Evolutionary conservation across 768 basidiomycete genomes (phyloP), one percentile per base, ranked within the genome.

Genomic region (Floccularia luteovirens): DNA sequence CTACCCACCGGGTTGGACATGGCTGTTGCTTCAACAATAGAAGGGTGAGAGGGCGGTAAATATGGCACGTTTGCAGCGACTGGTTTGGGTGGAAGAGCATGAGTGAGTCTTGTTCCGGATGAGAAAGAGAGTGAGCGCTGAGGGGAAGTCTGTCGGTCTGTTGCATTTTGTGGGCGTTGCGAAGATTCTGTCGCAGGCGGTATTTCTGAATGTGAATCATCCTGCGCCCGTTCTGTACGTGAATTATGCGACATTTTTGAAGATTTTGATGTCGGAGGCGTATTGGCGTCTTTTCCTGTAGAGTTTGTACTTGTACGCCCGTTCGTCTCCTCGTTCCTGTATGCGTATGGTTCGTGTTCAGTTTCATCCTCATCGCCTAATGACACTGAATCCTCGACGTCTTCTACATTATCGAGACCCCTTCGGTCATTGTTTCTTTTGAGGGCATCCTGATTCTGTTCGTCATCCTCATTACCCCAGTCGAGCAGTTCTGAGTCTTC

Each of bases 291-390:
- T 34, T 34, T 34, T 7, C n/a, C n/a, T 17, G 16, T 7, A 6
- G 16, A 34, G 7, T 8, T 17, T 7, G 6, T 17, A 12, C 20
- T 34, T 17, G 32, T 17, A 24, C 36, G 27, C 21, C 31, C 25
- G 19, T 32, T 42, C 6, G 38, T 21, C 16, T 48, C 47, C 23
- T 54, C 56, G 40, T 57, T 53, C 23, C 48, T 49, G 49, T 73
- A 69, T n/a, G n/a, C n/a, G n/a, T n/a, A n/a, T n/a, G n/a, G n/a
- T n/a, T n/a, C n/a, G 53, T 72, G 73, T 33, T 74, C 74, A 44
- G 70, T 63, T 45, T 82, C 77, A 36, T 83, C 81, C 39, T 86
- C 79, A 50, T 82, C 81, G 46, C 83, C 83, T 21, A 86, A 68
- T 35, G 83, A 86, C 48, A 87, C 77, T 39, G 79, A 71, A 50